phyloP scores from a whole-genome alignment of 345 rosid species.

The Psidium guajava region DNA sequence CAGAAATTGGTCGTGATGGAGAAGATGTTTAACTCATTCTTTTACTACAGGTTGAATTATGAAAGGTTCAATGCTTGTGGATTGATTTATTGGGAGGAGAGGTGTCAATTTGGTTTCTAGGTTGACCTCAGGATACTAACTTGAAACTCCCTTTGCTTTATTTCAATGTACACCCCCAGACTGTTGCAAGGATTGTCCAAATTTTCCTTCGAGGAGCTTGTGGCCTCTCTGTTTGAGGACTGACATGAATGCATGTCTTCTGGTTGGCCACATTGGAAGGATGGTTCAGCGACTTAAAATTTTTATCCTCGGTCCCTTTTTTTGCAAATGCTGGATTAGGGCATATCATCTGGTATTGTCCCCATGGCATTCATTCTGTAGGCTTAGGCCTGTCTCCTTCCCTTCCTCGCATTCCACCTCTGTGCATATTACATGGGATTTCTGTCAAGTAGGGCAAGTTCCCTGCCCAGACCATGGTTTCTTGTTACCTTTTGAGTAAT shows the following conservation, averaged over 20 bases:
- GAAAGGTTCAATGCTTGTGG: background rate
- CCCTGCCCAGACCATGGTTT: background rate
- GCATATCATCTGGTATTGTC: background rate
- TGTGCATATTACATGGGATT: background rate
- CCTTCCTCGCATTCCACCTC: background rate
- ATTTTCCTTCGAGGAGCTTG: background rate
- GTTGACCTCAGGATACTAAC: background rate
- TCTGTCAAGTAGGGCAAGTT: background rate
- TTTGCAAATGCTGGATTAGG: background rate
- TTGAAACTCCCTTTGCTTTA: background rate
- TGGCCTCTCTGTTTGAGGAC: background rate
- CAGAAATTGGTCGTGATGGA: background rate
- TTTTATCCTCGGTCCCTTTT: background rate
- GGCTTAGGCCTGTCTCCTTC: background rate
- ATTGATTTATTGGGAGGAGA: background rate
- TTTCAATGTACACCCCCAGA: background rate
- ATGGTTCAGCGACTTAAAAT: background rate
- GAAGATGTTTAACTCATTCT: background rate
- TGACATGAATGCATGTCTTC: background rate
- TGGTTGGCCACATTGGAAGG: background rate
- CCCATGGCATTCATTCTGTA: background rate
- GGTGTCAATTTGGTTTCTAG: background rate
- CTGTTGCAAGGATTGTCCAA: background rate
- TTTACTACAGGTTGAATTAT: background rate
- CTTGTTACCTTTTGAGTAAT: background rate